Percentiles rank a stretch among this genome's conserved stretches.
These are phyloP conservation scores for Wallacemonas sp. DNA, from an alignment of 208 protist genomes.

Conservation along the genomic window DNA sequence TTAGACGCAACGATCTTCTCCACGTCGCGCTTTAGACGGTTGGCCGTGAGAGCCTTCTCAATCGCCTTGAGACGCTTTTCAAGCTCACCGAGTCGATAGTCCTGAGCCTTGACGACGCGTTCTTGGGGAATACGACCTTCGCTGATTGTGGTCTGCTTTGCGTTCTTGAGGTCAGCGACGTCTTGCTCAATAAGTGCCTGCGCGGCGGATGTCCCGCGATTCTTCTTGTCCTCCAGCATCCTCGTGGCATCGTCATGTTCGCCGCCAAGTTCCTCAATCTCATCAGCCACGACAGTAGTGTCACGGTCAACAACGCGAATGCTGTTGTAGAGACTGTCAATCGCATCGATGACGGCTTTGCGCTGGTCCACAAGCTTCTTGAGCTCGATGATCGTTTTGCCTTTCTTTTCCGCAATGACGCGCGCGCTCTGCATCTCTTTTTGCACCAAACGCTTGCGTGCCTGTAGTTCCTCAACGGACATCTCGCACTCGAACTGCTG, in stretches of 20 bases:
- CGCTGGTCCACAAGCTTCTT: constrained; percentile 43
- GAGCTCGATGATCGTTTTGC: constrained; percentile 45
- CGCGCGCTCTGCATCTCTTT: constrained; percentile 62
- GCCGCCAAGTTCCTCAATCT: constrained; percentile 33
- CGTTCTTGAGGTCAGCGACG: constrained; percentile 42
- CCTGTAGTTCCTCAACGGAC: constrained; percentile 45
- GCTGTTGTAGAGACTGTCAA: constrained; percentile 76
- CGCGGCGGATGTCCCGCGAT: constrained; percentile 30
- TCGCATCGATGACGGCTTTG: constrained; percentile 50
- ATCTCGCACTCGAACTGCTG: constrained; percentile 23
- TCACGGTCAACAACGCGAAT: constrained; percentile 79
- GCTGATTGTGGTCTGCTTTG: constrained; percentile 51
- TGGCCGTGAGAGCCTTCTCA: constrained; percentile 56
- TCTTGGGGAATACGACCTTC: constrained; percentile 69
- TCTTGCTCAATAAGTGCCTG: constrained; percentile 60
- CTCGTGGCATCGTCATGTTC: constrained; percentile 53
- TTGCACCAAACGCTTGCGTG: constrained; percentile 44
- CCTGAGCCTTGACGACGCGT: constrained; percentile 85
- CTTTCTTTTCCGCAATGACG: constrained; percentile 60
- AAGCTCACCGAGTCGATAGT: constrained; percentile 79
- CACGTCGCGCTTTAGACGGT: constrained; percentile 56
- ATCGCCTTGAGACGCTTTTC: constrained; percentile 64
- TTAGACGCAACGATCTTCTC: constrained; percentile 48
- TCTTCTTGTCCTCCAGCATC: constrained; percentile 40
- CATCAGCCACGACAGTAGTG: constrained; percentile 43